Evolutionary conservation across 2,329 filamentous ascomycete species (phyloP), one percentile per base, ranked within the genome.

Genomic region (Dissoconium aciculare): DNA sequence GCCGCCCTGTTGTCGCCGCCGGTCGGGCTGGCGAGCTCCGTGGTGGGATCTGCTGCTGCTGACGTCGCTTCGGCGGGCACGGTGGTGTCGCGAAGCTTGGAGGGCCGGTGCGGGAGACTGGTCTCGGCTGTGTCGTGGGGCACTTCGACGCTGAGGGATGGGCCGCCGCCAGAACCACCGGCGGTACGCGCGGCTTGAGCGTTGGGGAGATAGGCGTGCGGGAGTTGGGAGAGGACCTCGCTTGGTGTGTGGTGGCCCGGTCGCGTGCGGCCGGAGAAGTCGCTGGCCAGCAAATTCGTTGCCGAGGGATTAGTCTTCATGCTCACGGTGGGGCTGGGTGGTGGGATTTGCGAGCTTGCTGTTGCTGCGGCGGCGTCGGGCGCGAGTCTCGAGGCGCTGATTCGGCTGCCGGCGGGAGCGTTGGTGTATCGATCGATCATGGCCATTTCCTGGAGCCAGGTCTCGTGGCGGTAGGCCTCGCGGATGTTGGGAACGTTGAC

Each of bases 401-500:
- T 40, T 15, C 33, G 34, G 13, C 36, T 31, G 19, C 26, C 26
- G 6, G 35, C 28, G 10, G 39, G 36, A 11, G 36, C 39, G 14
- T 43, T 41, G 1, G 60, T 62, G 39, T 63, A 64, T 21, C 57
- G 54, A 24, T 54, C 52, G 33, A 56, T 55, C 87, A 95, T 79
- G 30, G 75, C 69, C 45, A 81, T 66, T 57, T 98, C 89, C 47
- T 87, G 78, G 32, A 77, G 58, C 46, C 91, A 63, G 0, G 87
- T 95, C 47, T 91, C 78, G 46, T 93, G 74, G 33, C 89, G 68
- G 52, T 91, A 98, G 28, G 82, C 80, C 52, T 91, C 82, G 32
- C 89, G 70, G 37, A 93, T 78, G 54, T 94, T 83, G 3, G 89
- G 89, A 5, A 98, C 82, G 51, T 98, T 98, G 36, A 83, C 93